Evolutionary conservation across 495 filamentous ascomycete genomes (phyloP).

Genomic region (Penicillium bovifimosum): DNA sequence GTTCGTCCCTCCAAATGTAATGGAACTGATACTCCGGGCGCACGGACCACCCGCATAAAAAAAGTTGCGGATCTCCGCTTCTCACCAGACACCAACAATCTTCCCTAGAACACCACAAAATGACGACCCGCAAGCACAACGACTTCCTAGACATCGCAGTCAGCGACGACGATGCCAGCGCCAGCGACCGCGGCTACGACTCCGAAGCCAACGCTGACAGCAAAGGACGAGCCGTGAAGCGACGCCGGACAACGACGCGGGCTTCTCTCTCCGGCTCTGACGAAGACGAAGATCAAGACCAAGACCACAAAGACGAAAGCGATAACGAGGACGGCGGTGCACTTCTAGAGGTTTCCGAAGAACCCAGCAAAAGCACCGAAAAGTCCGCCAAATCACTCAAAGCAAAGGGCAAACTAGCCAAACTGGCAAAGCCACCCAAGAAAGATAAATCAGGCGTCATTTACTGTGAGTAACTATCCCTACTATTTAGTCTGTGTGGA

Average conservation of each 20-base stretch:
- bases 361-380: conserved; percentile 12
- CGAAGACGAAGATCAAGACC: conserved; percentile 32
- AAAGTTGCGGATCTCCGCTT: conserved; percentile 18
- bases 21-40: background rate
- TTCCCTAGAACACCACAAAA: conserved; percentile 23
- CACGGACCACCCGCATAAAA: conserved; percentile 27
- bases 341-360: conserved; percentile 14
- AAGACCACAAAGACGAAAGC: conserved; percentile 26
- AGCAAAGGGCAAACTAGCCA: conserved; percentile 16
- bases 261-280: conserved; percentile 35
- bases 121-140: conserved; percentile 67
- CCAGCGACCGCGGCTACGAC: conserved; percentile 52
- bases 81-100: background rate
- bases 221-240: conserved; percentile 63
- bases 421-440: conserved; percentile 14
- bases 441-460: conserved; percentile 64
- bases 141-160: conserved; percentile 64
- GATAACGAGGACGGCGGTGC: conserved; percentile 16
- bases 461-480: conserved; percentile 47
- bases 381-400: conserved; percentile 22
- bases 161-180: conserved; percentile 59
- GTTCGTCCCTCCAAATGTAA: background rate
- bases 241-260: conserved; percentile 46
- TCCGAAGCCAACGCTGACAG: conserved; percentile 59
- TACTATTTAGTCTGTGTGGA: no score